Evolutionary conservation across 1,139 yeast species (phyloP).

Genomic region (Hansenula anomala): DNA sequence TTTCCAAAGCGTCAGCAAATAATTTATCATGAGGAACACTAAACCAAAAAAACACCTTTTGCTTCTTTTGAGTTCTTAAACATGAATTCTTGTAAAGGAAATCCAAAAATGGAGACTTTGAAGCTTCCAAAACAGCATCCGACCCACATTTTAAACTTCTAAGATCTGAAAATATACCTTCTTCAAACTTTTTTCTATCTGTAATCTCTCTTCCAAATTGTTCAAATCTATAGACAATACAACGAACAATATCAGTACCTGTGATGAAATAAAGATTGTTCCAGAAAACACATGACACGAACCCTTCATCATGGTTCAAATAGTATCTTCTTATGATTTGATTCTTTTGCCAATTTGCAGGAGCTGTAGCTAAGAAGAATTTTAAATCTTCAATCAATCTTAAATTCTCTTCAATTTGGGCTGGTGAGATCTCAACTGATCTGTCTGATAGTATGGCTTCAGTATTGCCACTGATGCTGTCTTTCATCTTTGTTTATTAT

Average conservation of each 20-base stretch:
- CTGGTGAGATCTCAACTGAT: slow-evolving; percentile 1
- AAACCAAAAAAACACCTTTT: slow-evolving; percentile 95
- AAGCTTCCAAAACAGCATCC: slow-evolving; percentile 85
- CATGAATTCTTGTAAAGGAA: slow-evolving; percentile 85
- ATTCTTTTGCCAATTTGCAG: slow-evolving; percentile 89
- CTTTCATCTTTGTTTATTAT: background rate
- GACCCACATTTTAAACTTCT: slow-evolving; percentile 82
- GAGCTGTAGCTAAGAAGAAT: slow-evolving; percentile 86
- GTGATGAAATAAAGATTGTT: slow-evolving; percentile 85
- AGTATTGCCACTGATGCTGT: background rate
- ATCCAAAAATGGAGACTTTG: slow-evolving; percentile 81
- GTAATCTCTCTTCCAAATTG: slow-evolving; percentile 83
- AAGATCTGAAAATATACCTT: slow-evolving; percentile 89
- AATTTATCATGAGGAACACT: slow-evolving; percentile 91
- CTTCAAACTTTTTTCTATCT: slow-evolving; percentile 93
- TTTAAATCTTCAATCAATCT: slow-evolving; percentile 71
- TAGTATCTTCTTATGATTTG: slow-evolving; percentile 85
- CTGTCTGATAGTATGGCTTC: background rate
- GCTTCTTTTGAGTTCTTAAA: slow-evolving; percentile 91
- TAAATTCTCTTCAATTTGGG: slow-evolving; percentile 42
- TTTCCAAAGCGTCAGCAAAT: slow-evolving; percentile 89
- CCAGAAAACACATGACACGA: slow-evolving; percentile 91
- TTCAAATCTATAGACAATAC: slow-evolving; percentile 83
- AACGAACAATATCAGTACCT: slow-evolving; percentile 94
- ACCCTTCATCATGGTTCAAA: slow-evolving; percentile 83